These are phyloP conservation scores for Taxillus chinensis DNA, from an alignment of 164 flowering plant genomes.

Conservation along the genomic window DNA sequence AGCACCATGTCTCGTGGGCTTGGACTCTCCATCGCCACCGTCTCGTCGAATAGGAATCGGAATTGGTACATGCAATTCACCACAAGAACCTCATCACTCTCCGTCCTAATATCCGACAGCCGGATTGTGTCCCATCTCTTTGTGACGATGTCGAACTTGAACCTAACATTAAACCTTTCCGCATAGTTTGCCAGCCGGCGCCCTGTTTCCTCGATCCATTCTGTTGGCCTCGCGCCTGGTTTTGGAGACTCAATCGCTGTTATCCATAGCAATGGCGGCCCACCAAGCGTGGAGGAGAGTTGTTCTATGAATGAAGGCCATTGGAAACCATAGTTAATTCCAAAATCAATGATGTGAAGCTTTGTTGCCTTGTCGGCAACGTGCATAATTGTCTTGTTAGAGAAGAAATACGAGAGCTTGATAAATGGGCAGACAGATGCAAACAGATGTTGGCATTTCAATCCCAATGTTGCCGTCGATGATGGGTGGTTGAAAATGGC, in stretches of 20 bases:
- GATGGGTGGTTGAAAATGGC: background rate
- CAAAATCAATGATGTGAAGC: background rate
- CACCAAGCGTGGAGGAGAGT: background rate
- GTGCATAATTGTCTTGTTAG: background rate
- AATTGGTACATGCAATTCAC: background rate
- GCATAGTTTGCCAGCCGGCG: background rate
- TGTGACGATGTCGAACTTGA: background rate
- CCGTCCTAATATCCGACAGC: background rate
- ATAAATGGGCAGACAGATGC: background rate
- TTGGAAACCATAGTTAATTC: background rate
- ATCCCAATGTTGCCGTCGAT: background rate
- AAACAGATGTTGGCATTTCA: background rate
- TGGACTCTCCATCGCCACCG: background rate
- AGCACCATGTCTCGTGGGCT: background rate
- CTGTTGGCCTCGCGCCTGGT: background rate
- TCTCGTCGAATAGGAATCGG: background rate
- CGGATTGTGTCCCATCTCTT: background rate
- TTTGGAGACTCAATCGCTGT: background rate
- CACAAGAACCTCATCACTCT: background rate
- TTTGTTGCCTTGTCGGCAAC: background rate
- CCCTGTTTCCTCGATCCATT: background rate
- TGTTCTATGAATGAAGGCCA: conserved; percentile 2
- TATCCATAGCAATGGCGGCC: background rate
- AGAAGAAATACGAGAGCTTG: background rate
- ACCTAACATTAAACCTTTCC: background rate